A percentile compares a stretch with the other conserved stretches of the same genome.
These are phyloP conservation scores for Microbotryum lychnidis-dioicae DNA, from an alignment of 1,284 basidiomycete species.

Conservation along the genomic window DNA sequence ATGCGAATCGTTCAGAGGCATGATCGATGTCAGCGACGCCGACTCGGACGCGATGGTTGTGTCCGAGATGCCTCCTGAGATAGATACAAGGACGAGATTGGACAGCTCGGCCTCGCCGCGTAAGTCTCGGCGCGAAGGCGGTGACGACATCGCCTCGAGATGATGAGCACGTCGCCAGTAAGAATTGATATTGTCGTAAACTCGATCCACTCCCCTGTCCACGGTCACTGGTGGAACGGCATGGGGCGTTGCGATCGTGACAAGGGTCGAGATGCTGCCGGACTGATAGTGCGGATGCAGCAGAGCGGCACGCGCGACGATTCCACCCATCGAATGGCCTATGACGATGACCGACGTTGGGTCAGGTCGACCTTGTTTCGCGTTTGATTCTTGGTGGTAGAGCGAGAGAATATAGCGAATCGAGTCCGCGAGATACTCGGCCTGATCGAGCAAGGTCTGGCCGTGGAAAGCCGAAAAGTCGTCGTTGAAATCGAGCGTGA, in stretches of 20 bases:
- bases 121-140: background rate
- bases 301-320: conserved; percentile 64
- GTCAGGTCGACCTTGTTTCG: conserved; percentile 21
- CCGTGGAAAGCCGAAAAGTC: conserved; percentile 95
- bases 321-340: conserved; percentile 98
- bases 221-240: conserved; percentile 79
- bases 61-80: conserved; percentile 89
- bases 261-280: conserved; percentile 58
- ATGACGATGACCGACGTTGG: conserved; percentile 57
- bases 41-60: conserved; percentile 87
- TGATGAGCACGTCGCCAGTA: conserved; percentile 33
- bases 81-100: conserved; percentile 59
- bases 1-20: conserved; percentile 18
- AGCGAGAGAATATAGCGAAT: conserved; percentile 67
- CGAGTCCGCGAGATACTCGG: conserved; percentile 62
- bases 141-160: conserved; percentile 38
- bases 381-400: conserved; percentile 45
- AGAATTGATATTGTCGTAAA: conserved; percentile 51
- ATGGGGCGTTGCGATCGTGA: conserved; percentile 94
- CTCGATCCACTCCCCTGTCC: conserved; percentile 63
- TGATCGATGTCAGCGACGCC: conserved; percentile 55
- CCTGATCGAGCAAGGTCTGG: conserved; percentile 74
- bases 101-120: conserved; percentile 12
- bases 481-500: conserved; percentile 91
- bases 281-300: conserved; percentile 49